Conservation (phyloP, 768 basidiomycete genomes). For the Kwoniella sp. region DNA sequence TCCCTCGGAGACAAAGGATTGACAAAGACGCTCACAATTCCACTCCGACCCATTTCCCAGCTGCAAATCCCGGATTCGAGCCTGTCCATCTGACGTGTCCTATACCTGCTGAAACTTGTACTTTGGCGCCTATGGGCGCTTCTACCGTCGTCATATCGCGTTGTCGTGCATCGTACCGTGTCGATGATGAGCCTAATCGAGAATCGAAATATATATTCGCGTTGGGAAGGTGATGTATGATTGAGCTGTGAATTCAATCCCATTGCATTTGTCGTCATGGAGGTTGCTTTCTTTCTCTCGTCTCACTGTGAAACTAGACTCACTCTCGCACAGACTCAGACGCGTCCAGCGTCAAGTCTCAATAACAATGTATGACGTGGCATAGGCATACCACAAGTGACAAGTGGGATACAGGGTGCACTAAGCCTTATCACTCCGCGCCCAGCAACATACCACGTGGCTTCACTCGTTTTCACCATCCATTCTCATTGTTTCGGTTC, state of each 20-base stretch:
- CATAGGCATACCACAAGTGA: too few species aligned
- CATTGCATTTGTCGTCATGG: not conserved
- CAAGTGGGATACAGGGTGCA: too few species aligned
- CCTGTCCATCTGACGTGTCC: constrained; percentile 87
- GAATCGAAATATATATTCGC: too few species aligned
- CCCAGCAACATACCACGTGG: constrained; percentile 8
- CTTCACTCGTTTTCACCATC: constrained; percentile 19
- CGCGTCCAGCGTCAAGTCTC: not conserved
- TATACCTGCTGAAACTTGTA: constrained; percentile 75
- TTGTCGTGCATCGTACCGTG: not conserved
- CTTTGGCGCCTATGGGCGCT: constrained; percentile 68
- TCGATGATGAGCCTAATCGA: not conserved
- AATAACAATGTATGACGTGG: constrained; percentile 17
- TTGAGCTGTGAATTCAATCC: too few species aligned
- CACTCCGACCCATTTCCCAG: constrained; percentile 93
- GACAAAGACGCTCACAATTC: constrained; percentile 66
- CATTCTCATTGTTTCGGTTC: constrained; percentile 1
- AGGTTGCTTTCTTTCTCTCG: constrained; percentile 6
- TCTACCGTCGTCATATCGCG: constrained; percentile 42
- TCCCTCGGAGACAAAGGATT: too few species aligned
- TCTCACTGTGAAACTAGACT: too few species aligned
- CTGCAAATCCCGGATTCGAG: constrained; percentile 70
- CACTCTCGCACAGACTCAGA: too few species aligned
- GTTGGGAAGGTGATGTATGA: too few species aligned
- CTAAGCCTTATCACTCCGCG: not conserved